phyloP scores from a whole-genome alignment of 495 filamentous ascomycete genomes.

The Aspergillus hancockii region DNA sequence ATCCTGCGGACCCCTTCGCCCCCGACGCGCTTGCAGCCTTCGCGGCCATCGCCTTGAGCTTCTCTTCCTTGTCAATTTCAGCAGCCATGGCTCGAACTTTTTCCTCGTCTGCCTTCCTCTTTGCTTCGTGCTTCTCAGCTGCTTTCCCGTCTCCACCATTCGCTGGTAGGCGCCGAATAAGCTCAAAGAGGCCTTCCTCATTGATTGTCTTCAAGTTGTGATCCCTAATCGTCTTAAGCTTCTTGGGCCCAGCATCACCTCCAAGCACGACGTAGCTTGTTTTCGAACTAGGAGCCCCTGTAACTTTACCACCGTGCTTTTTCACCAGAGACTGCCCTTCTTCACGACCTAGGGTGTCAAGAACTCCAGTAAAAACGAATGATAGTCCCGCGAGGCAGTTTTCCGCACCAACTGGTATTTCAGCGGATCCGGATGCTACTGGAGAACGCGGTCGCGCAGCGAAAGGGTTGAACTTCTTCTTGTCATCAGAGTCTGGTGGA shows the following conservation, averaged over 20 bases:
- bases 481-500: slow-evolving; percentile 59
- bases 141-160: slow-evolving; percentile 85
- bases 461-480: slow-evolving; percentile 69
- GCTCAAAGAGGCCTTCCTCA: slow-evolving; percentile 85
- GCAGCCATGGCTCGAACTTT: slow-evolving; percentile 74
- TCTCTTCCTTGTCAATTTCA: slow-evolving; percentile 73
- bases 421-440: slow-evolving; percentile 60
- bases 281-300: slow-evolving; percentile 79
- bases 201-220: slow-evolving; percentile 84
- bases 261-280: slow-evolving; percentile 94
- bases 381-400: slow-evolving; percentile 91
- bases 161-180: slow-evolving; percentile 81
- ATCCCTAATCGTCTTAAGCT: slow-evolving; percentile 82
- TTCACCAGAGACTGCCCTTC: slow-evolving; percentile 88
- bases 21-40: slow-evolving; percentile 19
- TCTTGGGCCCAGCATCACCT: slow-evolving; percentile 87
- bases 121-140: slow-evolving; percentile 78
- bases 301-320: slow-evolving; percentile 89
- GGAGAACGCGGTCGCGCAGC: slow-evolving; percentile 57
- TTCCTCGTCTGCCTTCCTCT: slow-evolving; percentile 77
- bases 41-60: slow-evolving; percentile 38
- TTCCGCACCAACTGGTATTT: slow-evolving; percentile 80
- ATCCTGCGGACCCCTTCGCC: slow-evolving; percentile 8
- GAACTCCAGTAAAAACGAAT: slow-evolving; percentile 95
- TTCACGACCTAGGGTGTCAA: slow-evolving; percentile 77